These are phyloP conservation scores for Dendrobium catenatum DNA, from an alignment of 106 monocot genomes.

Conservation along the genomic window DNA sequence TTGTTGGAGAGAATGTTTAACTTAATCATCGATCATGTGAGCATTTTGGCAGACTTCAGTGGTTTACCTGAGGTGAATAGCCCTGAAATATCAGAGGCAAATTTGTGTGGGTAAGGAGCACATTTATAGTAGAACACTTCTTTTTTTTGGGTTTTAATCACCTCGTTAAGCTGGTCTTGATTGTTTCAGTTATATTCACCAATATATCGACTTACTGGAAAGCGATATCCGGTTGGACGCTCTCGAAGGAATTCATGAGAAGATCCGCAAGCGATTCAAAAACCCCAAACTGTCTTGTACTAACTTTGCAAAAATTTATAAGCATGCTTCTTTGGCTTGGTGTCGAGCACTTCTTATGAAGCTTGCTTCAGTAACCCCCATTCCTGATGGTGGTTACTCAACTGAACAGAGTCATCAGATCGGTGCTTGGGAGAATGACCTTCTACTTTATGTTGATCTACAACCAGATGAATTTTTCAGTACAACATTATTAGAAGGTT, in stretches of 20 bases:
- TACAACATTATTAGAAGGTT: conserved; percentile 42
- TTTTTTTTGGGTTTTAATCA: neutral
- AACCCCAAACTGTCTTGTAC: conserved; percentile 70
- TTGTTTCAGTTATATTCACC: conserved; percentile 57
- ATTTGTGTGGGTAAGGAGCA: conserved; percentile 49
- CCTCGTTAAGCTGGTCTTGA: neutral
- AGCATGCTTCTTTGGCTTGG: conserved; percentile 91
- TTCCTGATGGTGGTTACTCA: conserved; percentile 19
- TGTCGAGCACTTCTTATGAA: conserved; percentile 71
- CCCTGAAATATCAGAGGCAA: conserved; percentile 64
- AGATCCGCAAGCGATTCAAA: conserved; percentile 88
- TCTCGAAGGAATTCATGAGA: conserved; percentile 90
- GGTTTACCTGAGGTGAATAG: conserved; percentile 70
- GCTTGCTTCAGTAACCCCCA: conserved; percentile 67
- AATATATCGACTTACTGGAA: conserved; percentile 72
- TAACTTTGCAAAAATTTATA: conserved; percentile 64
- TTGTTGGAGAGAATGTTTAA: conserved; percentile 80
- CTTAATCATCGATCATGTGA: conserved; percentile 84
- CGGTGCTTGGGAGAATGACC: conserved; percentile 22
- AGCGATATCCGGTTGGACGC: conserved; percentile 49
- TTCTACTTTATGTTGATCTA: conserved; percentile 65
- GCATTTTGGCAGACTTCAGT: conserved; percentile 67
- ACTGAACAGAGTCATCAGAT: conserved; percentile 17
- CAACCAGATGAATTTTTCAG: conserved; percentile 70
- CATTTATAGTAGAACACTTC: neutral